Conservation (phyloP, 495 filamentous ascomycete genomes). For the Annulohypoxylon bovei region DNA sequence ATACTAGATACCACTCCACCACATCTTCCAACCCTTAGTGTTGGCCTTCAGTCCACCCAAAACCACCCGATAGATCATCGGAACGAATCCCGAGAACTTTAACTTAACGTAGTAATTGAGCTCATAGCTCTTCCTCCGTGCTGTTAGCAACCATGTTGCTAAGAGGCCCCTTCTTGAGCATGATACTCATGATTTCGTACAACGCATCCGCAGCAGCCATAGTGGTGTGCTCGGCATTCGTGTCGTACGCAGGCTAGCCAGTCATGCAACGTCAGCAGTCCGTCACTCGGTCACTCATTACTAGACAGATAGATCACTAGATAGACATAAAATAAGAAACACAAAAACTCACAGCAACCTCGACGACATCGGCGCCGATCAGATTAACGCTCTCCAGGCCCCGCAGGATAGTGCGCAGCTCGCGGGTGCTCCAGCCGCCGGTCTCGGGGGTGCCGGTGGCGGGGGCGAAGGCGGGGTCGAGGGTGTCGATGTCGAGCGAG, state of each 20-base stretch:
- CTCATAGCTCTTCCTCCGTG: constrained; percentile 36
- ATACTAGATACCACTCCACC: background rate
- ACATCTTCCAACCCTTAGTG: background rate
- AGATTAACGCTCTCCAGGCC: constrained; percentile 76
- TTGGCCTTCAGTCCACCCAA: background rate
- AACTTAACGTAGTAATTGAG: background rate
- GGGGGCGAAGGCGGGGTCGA: constrained; percentile 76
- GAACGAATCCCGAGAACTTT: background rate
- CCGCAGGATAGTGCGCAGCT: constrained; percentile 75
- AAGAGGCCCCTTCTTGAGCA: constrained; percentile 70
- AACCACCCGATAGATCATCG: background rate
- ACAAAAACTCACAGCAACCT: constrained; percentile 66
- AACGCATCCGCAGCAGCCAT: constrained; percentile 83
- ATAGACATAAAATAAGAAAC: background rate
- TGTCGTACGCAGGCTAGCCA: constrained; percentile 88
- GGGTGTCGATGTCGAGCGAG: constrained; percentile 79
- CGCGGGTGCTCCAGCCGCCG: constrained; percentile 79
- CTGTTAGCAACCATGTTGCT: constrained; percentile 42
- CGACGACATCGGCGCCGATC: constrained; percentile 82
- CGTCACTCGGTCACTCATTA: too few species aligned
- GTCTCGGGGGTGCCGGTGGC: constrained; percentile 81
- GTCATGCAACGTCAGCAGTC: background rate
- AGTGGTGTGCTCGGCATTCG: constrained; percentile 85
- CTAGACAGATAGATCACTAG: too few species aligned
- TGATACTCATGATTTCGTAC: constrained; percentile 87